Evolutionary conservation across 345 rosid genomes (phyloP).

Genomic region (Camelina sativa): DNA sequence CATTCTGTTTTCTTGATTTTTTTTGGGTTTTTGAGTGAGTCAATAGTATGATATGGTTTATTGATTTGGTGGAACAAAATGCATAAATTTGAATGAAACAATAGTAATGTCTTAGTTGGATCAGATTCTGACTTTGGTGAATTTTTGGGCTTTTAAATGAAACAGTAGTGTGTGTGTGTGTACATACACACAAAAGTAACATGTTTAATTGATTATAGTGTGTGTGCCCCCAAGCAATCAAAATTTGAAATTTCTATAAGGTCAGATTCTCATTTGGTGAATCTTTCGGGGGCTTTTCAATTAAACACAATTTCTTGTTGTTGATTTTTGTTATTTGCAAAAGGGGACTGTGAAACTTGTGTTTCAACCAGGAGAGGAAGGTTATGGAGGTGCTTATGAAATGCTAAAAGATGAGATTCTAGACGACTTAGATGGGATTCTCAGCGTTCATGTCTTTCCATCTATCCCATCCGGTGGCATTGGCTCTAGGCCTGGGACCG

Average conservation of each 20-base stretch:
- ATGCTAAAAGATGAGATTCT: conserved; percentile 66
- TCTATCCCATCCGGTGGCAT: conserved; percentile 52
- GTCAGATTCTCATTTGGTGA: background rate
- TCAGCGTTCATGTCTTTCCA: conserved; percentile 66
- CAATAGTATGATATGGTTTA: background rate
- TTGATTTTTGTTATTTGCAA: background rate
- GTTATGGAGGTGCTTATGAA: conserved; percentile 67
- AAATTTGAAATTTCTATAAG: background rate
- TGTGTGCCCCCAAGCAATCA: background rate
- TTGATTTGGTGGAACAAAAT: no score
- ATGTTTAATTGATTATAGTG: background rate
- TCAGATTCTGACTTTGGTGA: background rate
- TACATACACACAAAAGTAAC: background rate
- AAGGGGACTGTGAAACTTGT: conserved; percentile 78
- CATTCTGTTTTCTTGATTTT: background rate
- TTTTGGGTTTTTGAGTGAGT: background rate
- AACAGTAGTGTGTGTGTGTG: background rate
- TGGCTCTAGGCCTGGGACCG: conserved; percentile 61
- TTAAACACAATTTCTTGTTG: background rate
- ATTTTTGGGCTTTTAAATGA: background rate
- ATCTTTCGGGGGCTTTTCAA: background rate
- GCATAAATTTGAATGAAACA: background rate
- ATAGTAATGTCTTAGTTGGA: background rate
- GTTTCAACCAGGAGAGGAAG: conserved; percentile 87
- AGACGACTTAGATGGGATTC: conserved; percentile 60